Conservation (phyloP, 2,329 filamentous ascomycete species). For the Thermothelomyces thermophilus region DNA sequence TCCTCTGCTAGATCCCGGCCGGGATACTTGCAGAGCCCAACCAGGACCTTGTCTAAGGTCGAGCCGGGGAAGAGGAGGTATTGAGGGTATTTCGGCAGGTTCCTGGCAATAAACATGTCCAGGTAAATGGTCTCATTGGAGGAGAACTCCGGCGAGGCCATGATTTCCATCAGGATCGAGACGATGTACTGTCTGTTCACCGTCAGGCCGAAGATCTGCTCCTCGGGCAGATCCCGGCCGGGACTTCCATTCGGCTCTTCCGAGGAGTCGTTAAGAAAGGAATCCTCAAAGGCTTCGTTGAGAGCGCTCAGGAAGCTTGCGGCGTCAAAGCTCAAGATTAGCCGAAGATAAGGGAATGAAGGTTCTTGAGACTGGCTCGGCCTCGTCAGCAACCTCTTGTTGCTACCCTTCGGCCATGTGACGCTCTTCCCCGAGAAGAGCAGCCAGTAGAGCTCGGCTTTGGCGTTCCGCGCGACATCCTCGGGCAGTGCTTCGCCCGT, state of each 20-base stretch:
- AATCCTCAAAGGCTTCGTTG: slow-evolving; percentile 95
- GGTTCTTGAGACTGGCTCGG: slow-evolving; percentile 54
- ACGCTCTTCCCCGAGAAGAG: slow-evolving; percentile 80
- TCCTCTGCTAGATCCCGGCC: slow-evolving; percentile 77
- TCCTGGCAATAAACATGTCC: slow-evolving; percentile 97
- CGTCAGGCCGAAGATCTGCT: slow-evolving; percentile 60
- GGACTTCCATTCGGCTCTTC: slow-evolving; percentile 53
- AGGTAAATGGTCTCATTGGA: slow-evolving; percentile 84
- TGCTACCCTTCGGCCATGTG: slow-evolving; percentile 63
- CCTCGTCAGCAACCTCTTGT: slow-evolving; percentile 54
- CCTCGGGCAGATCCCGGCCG: slow-evolving; percentile 50
- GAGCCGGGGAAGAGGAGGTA: slow-evolving; percentile 88
- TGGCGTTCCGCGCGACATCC: slow-evolving; percentile 65
- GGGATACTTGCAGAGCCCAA: slow-evolving; percentile 79
- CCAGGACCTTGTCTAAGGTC: slow-evolving; percentile 71
- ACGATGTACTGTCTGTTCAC: slow-evolving; percentile 90
- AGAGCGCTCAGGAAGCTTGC: slow-evolving; percentile 89
- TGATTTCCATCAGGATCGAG: slow-evolving; percentile 83
- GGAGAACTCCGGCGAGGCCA: slow-evolving; percentile 71
- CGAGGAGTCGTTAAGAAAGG: slow-evolving; percentile 77
- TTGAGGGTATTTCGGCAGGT: slow-evolving; percentile 92
- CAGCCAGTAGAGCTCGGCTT: slow-evolving; percentile 86
- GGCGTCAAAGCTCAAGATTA: slow-evolving; percentile 82
- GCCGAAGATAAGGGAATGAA: slow-evolving; percentile 76
- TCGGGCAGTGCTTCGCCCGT: slow-evolving; percentile 71